Base-by-base conservation (phyloP, 306 rosid genomes). In the Castanospermum australe region DNA sequence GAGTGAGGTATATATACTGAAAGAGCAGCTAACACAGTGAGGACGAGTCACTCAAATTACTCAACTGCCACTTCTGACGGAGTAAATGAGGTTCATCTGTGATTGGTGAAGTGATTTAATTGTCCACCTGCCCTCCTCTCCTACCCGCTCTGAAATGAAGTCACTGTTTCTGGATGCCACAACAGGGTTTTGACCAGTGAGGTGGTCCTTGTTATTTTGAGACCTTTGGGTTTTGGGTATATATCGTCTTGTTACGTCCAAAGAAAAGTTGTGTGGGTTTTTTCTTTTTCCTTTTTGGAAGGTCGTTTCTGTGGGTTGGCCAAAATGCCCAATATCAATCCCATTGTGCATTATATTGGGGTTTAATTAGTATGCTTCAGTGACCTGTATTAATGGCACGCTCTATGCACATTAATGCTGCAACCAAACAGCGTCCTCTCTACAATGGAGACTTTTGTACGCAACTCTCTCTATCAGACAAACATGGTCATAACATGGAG, bases 71-170 rank as follows among this genome's bases (percentile, higher is more conserved):
- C 52, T 0, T n/a, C 18, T 71, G 30, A 65, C 21, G 65, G 39
- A 79, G 36, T 84, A 68, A 79, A 84, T 84, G 87, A 79, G 39
- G 6, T 65, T 79, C 62, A 67, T 11, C 87, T 73, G 78, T 15
- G 73, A 0, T 18, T 25, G 39, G 6, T 6, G 47, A 0, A 17
- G 13, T 35, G 28, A 78, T 75, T 74, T 84, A 84, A 74, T 79
- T 41, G 20, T 36, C 12, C 87, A 84, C 61, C 87, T 73, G 84
- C 22, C 81, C 78, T 69, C 68, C 1, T 22, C 67, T 38, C 22
- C 73, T 30, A 3, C 59, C 6, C 28, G 10, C 55, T 22, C 69
- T 74, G 9, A 28, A 60, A 42, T 60, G 17, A 33, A 63, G 8
- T 66, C 70, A 41, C 41, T 44, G 13, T 30, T 57, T 72, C 48